Base-by-base conservation (phyloP, 352 stramenopile species). In the Globisporangium lucens region DNA sequence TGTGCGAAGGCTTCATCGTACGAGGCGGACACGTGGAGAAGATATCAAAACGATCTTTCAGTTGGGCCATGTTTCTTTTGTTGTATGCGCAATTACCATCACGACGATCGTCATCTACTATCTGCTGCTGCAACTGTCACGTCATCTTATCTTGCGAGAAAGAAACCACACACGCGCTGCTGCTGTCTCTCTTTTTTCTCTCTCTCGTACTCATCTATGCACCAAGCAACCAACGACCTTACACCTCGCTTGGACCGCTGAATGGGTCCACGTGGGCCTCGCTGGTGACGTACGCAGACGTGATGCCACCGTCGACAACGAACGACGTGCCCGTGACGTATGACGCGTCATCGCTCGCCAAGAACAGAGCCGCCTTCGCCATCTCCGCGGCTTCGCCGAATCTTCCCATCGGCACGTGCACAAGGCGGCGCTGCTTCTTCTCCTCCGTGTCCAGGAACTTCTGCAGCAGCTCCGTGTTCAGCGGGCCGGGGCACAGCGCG, bases 261-360 rank as follows among this genome's bases (percentile, higher is more conserved):
- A 96, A 96, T 4, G 88, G 86, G 67, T 96, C 87, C 35, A 96
- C 81, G 22, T 86, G 67, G 5, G 75, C 70, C 68, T 96, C 88
- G 64, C 83, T 92, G 20, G 88, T 96, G 47, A 94, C 88, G 69
- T 96, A 96, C 22, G 85, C 86, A 51, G 85, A 86, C 46, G 87
- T 94, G 68, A 96, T 95, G 29, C 89, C 89, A n/a, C 89, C 89
- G 55, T 97, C 89, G 58, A 97, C 88, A 24, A 94, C 79, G 46
- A 97, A 94, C 38, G 85, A 91, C 70, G 86, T 87, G 65, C 89
- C 89, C 13, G 89, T 97, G 62, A 95, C 85, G 73, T 94, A 97
- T 47, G 88, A 95, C 46, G 88, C 74, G 55, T 95, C 87, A 55
- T 94, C 83, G 60, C 85, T 94, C 38, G 88, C 87, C 27, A 97